These are phyloP conservation scores for Nicotiana rustica DNA, from an alignment of 305 asterid genomes.

Conservation along the genomic window DNA sequence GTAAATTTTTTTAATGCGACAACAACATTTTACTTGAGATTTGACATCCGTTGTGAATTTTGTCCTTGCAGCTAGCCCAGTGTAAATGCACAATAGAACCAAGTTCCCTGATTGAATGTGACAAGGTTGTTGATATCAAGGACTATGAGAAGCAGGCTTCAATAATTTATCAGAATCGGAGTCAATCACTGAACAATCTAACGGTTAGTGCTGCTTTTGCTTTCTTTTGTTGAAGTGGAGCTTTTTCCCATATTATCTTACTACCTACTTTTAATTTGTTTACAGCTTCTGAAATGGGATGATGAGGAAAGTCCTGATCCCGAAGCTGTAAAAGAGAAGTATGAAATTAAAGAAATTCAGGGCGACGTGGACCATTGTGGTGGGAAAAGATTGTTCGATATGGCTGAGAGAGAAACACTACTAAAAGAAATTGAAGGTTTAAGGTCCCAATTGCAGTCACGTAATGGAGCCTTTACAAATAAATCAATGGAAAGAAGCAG, in stretches of 20 bases:
- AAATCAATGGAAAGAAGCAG: conserved; percentile 72
- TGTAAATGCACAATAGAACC: conserved; percentile 51
- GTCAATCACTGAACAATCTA: conserved; percentile 41
- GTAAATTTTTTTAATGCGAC: not conserved
- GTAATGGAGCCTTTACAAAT: conserved; percentile 54
- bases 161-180: conserved; percentile 52
- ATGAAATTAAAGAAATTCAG: conserved; percentile 60
- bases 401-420: conserved; percentile 72
- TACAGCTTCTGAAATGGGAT: conserved; percentile 71
- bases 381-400: conserved; percentile 47
- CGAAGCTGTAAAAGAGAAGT: conserved; percentile 61
- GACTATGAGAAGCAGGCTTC: conserved; percentile 50
- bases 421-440: conserved; percentile 71
- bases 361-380: conserved; percentile 40
- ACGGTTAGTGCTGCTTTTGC: conserved; percentile 48
- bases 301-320: conserved; percentile 49
- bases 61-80: conserved; percentile 63
- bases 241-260: not conserved
- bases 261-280: not conserved
- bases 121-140: conserved; percentile 42
- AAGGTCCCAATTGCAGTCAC: conserved; percentile 59
- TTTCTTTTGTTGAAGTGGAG: not conserved
- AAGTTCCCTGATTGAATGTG: conserved; percentile 39
- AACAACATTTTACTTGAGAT: not conserved
- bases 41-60: conserved; percentile 6